phyloP scores from a whole-genome alignment of 192 early-diverging fungal species.

The Dissophora ornata region DNA sequence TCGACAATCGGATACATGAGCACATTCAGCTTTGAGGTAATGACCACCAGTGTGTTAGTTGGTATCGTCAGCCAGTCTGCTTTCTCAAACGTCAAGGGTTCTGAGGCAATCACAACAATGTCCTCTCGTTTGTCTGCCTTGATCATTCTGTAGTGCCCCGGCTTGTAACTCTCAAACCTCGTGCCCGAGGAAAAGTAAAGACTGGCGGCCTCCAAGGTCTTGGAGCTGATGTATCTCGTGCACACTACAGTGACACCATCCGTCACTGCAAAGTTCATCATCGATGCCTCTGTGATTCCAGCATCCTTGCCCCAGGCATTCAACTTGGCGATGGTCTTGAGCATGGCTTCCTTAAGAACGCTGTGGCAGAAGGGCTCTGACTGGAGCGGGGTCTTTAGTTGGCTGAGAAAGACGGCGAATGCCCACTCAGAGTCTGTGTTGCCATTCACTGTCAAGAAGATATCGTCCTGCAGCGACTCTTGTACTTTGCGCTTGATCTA shows the following conservation, averaged over 20 bases:
- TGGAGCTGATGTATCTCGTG: constrained; percentile 78
- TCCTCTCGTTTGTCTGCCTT: constrained; percentile 80
- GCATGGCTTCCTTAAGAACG: constrained; percentile 77
- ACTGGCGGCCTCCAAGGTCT: constrained; percentile 74
- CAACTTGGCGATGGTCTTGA: constrained; percentile 78
- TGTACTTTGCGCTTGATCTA: constrained; percentile 78
- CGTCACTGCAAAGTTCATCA: constrained; percentile 88
- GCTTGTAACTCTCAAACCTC: constrained; percentile 71
- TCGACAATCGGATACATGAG: constrained; percentile 80
- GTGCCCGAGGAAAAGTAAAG: constrained; percentile 86
- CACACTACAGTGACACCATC: constrained; percentile 81
- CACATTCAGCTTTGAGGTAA: constrained; percentile 82
- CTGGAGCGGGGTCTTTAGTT: constrained; percentile 64
- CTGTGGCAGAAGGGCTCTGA: constrained; percentile 65
- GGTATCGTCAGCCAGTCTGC: constrained; percentile 86
- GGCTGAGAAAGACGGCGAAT: constrained; percentile 82
- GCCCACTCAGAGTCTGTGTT: constrained; percentile 86
- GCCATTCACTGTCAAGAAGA: constrained; percentile 78
- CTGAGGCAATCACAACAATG: constrained; percentile 82
- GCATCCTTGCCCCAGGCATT: constrained; percentile 77
- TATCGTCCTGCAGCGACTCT: constrained; percentile 70
- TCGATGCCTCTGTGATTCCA: constrained; percentile 71
- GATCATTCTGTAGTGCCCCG: constrained; percentile 79
- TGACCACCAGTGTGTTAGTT: constrained; percentile 77
- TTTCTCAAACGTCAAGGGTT: constrained; percentile 84